phyloP scores from a whole-genome alignment of 257 asterid genomes.

The Dorcoceras hygrometricum region DNA sequence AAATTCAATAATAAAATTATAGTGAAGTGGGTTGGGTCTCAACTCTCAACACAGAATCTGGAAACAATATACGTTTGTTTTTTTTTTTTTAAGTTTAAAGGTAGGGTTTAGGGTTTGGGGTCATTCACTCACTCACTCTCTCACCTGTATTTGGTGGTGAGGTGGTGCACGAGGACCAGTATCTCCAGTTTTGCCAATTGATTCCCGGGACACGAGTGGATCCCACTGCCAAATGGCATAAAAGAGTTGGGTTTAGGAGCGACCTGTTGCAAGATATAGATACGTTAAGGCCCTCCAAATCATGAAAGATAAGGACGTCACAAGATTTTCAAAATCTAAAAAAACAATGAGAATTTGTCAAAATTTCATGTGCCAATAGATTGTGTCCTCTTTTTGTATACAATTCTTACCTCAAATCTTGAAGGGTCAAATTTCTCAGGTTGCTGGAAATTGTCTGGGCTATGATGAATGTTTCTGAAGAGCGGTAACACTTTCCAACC shows the following conservation, averaged over 20 bases:
- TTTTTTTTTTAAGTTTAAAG: too few relatives aligned
- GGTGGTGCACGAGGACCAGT: conserved; percentile 61
- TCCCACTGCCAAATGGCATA: conserved; percentile 95
- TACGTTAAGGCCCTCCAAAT: neutral
- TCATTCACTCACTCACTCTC: neutral
- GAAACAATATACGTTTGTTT: too few relatives aligned
- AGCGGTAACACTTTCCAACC: conserved; percentile 99
- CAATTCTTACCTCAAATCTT: conserved; percentile 63
- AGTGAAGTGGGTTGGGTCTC: too few relatives aligned
- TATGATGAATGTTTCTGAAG: conserved; percentile 89
- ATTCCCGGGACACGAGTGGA: conserved; percentile 89
- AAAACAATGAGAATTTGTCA: neutral
- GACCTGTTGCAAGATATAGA: conserved; percentile 33
- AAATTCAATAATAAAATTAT: too few relatives aligned
- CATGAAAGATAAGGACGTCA: neutral
- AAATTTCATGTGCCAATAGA: neutral
- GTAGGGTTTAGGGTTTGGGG: too few relatives aligned
- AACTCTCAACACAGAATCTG: too few relatives aligned
- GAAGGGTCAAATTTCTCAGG: conserved; percentile 74
- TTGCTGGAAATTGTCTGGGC: conserved; percentile 67
- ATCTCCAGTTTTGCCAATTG: conserved; percentile 86
- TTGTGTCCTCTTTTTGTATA: neutral
- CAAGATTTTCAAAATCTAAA: too few relatives aligned
- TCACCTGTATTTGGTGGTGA: conserved; percentile 68
- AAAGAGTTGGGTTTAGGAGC: conserved; percentile 75